A percentile compares a stretch with the other conserved stretches of the same genome.
Evolutionary conservation across 164 flowering plant species (phyloP).

Genomic region (Dillenia turbinata): DNA sequence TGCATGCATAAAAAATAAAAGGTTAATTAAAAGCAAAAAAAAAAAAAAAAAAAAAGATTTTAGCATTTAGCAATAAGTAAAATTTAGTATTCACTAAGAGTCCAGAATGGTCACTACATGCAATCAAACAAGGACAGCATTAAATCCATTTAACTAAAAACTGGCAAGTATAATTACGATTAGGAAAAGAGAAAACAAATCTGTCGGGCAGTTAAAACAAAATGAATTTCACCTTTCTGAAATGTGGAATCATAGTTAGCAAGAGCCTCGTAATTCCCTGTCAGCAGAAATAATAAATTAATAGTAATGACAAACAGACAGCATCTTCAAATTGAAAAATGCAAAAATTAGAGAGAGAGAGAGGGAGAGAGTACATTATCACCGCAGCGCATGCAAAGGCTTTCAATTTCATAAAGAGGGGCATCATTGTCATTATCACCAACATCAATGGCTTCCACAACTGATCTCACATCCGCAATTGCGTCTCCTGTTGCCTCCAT

Average conservation of each 20-base stretch:
- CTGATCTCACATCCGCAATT: conserved; percentile 64
- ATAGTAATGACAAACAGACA: neutral
- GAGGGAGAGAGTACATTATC: conserved; percentile 48
- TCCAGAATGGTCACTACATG: too few relatives aligned
- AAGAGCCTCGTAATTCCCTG: conserved; percentile 86
- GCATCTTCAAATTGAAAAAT: neutral
- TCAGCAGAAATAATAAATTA: conserved; percentile 5
- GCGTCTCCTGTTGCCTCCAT: conserved; percentile 12
- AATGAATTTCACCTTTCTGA: conserved; percentile 60
- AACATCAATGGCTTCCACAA: conserved; percentile 70
- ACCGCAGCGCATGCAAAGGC: conserved; percentile 94
- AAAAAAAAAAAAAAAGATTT: too few relatives aligned
- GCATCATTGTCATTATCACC: conserved; percentile 33
- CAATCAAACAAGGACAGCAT: too few relatives aligned
- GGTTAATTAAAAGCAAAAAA: too few relatives aligned
- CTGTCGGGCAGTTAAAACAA: neutral
- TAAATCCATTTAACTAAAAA: too few relatives aligned
- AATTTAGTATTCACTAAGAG: too few relatives aligned
- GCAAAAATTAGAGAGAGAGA: neutral
- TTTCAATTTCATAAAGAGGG: conserved; percentile 76
- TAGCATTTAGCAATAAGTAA: too few relatives aligned
- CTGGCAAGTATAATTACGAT: neutral
- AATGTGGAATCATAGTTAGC: conserved; percentile 78
- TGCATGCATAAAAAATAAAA: too few relatives aligned
- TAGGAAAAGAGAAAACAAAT: neutral